A percentile compares a stretch with the other conserved stretches of the same genome.
phyloP scores from a whole-genome alignment of 768 basidiomycete species.

The Pulveroboletus sp. region DNA sequence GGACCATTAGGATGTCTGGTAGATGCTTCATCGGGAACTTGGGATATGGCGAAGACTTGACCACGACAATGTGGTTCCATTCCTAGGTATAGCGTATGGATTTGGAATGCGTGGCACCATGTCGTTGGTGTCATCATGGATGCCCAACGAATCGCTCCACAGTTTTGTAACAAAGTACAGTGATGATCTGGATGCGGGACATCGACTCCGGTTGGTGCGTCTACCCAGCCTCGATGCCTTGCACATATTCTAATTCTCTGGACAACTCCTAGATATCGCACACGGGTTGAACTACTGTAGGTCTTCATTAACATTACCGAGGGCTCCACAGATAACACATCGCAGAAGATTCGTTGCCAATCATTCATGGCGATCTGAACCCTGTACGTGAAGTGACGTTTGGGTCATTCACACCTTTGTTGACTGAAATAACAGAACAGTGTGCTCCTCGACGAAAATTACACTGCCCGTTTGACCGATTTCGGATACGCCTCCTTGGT shows the following conservation, averaged over 20 bases:
- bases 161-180: background rate
- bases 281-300: background rate
- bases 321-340: background rate
- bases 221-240: too few species aligned
- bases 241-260: background rate
- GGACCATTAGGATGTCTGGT: too few species aligned
- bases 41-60: background rate
- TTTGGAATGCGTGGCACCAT: background rate
- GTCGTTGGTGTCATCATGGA: background rate
- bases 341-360: background rate
- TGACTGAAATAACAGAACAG: slow-evolving; percentile 10
- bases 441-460: slow-evolving; percentile 11
- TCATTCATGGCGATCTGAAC: slow-evolving; percentile 1
- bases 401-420: background rate
- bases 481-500: too few species aligned
- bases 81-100: too few species aligned
- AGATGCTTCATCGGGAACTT: too few species aligned
- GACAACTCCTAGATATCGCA: background rate
- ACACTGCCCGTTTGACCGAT: slow-evolving; percentile 39
- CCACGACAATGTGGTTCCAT: background rate
- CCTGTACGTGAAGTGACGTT: background rate
- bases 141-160: background rate
- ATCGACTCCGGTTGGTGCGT: background rate
- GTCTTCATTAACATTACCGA: background rate
- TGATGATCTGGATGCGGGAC: background rate